Base-by-base conservation (phyloP, 345 rosid genomes). In the Populus pruinosa region DNA sequence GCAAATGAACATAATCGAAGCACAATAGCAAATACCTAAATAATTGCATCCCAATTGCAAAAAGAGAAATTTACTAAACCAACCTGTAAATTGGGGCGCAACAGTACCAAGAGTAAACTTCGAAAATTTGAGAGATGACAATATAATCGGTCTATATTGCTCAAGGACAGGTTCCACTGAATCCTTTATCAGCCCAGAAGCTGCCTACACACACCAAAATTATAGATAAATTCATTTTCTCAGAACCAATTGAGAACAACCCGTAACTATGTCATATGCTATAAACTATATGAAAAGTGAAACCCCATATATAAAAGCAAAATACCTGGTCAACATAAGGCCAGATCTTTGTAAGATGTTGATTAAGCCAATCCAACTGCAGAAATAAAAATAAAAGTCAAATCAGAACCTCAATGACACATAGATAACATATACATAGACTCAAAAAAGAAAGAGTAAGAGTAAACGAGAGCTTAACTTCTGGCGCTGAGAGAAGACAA, bases 61-160 rank as follows among this genome's bases (percentile, higher is more conserved):
- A 43, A 39, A 3, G 4, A 69, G 13, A 69, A 31, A 29, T 25
- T 12, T 14, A 67, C 1, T 62, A 73, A 83, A 87, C 89, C 70
- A 77, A 94, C 99, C 99, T 85, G 99, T 96, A 71, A 96, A 96
- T 69, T 96, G 98, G n/a, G 99, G 99, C 27, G 98, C 98, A 81
- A 96, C 97, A 1, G 99, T 92, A 36, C 99, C 99, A 4, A 96
- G 98, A 82, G 98, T 94, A 38, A 96, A 89, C 89, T 84, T 96
- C 81, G 99, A 96, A 82, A 93, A 94, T 44, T 89, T 96, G 47
- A 96, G 90, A 70, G 99, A 94, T 1, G 97, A 89, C 61, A 96
- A 72, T 73, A 96, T 59, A n/a, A 91, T 73, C n/a, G 99, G 99
- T 76, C 97, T 91, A 83, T 96, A 91, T 80, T 92, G 97, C 82